Percentiles rank a stretch among this genome's conserved stretches.
Evolutionary conservation across 441 rosid species (phyloP).

Genomic region (Corymbia calophylla): DNA sequence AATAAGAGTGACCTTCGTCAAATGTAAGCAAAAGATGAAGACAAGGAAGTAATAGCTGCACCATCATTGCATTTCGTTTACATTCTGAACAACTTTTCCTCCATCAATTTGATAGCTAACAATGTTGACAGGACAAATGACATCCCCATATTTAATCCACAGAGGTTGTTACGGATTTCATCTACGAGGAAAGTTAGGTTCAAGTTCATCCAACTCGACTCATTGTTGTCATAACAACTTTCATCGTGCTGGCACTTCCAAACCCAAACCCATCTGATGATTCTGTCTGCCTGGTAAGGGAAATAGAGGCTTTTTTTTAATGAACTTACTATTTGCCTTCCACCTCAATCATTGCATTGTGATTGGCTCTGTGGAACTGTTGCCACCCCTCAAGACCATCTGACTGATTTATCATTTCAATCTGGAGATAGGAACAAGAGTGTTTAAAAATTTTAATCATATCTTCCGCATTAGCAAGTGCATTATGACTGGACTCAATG

Average conservation of each 20-base stretch:
- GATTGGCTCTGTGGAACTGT: background rate
- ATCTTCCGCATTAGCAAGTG: background rate
- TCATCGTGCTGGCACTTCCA: background rate
- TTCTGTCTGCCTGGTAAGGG: background rate
- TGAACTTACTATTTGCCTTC: background rate
- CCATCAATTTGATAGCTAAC: background rate
- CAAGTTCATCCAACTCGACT: background rate
- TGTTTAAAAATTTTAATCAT: background rate
- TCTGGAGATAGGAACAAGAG: background rate
- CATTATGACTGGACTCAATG: background rate
- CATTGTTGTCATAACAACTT: background rate
- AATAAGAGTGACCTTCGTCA: fast-evolving
- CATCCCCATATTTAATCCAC: background rate
- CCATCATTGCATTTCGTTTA: background rate
- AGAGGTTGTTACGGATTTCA: background rate
- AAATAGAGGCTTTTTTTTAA: background rate
- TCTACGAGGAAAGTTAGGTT: background rate
- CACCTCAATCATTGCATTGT: background rate
- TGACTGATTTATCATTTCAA: background rate
- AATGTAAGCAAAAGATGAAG: background rate
- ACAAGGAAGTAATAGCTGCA: background rate
- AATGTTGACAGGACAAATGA: background rate
- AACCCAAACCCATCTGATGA: background rate
- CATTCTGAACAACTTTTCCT: background rate
- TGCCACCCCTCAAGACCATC: background rate